These are phyloP conservation scores for Serendipita sp. DNA, from an alignment of 768 basidiomycete species.

Conservation along the genomic window DNA sequence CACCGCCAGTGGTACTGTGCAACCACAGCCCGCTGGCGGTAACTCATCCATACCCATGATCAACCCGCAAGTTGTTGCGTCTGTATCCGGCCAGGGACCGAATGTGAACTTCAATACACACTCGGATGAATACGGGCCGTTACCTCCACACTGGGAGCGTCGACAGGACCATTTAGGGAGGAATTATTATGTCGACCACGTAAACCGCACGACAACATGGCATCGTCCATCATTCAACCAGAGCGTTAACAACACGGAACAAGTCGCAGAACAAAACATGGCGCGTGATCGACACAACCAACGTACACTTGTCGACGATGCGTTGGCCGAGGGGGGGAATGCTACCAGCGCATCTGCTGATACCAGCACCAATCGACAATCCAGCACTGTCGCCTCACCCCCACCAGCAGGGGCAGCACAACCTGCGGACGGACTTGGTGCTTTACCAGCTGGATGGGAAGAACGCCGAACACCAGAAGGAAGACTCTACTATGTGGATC, in stretches of 20 bases:
- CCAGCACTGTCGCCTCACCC: slow-evolving; percentile 20
- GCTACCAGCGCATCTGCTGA: slow-evolving; percentile 20
- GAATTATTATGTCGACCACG: slow-evolving; percentile 98
- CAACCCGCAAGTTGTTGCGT: slow-evolving; percentile 27
- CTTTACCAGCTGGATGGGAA: slow-evolving; percentile 94
- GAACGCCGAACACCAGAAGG: slow-evolving; percentile 98
- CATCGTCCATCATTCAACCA: slow-evolving; percentile 74
- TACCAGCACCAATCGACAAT: slow-evolving; percentile 16
- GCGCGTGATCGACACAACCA: slow-evolving; percentile 77
- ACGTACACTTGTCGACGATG: slow-evolving; percentile 68
- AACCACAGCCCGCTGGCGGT: slow-evolving; percentile 10
- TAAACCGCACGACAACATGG: slow-evolving; percentile 95
- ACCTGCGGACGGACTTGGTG: slow-evolving; percentile 35
- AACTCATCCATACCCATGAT: slow-evolving; percentile 13
- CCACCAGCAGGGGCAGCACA: slow-evolving; percentile 27
- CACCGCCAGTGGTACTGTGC: neutral
- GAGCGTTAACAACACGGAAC: slow-evolving; percentile 49
- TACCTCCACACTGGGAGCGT: slow-evolving; percentile 91
- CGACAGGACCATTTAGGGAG: slow-evolving; percentile 91
- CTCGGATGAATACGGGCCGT: slow-evolving; percentile 82
- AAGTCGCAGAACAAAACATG: slow-evolving; percentile 66
- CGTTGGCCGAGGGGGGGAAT: slow-evolving; percentile 52
- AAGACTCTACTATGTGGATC: slow-evolving; percentile 96
- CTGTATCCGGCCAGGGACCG: slow-evolving; percentile 22
- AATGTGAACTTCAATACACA: slow-evolving; percentile 75